Conservation (phyloP, 208 protist genomes). For the Trypanosoma melophagium region DNA sequence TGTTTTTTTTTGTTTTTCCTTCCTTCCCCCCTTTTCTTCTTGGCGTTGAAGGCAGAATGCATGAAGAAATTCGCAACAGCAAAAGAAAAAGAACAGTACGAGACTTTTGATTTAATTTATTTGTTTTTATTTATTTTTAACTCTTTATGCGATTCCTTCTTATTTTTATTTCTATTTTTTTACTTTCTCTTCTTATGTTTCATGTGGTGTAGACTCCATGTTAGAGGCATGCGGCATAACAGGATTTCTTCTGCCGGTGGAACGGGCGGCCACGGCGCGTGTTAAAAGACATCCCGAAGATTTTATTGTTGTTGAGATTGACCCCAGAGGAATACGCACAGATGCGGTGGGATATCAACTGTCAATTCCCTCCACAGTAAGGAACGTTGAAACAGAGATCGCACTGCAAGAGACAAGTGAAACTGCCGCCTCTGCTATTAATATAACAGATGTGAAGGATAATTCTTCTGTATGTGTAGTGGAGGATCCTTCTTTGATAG, state of each 20-base stretch:
- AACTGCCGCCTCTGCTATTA: background rate
- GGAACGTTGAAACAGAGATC: background rate
- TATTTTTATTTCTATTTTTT: slow-evolving; percentile 7
- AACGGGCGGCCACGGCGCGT: slow-evolving; percentile 2
- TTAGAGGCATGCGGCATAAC: slow-evolving; percentile 68
- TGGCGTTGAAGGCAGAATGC: no score
- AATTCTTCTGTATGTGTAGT: background rate
- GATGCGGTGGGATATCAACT: slow-evolving; percentile 30
- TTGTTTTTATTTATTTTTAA: background rate
- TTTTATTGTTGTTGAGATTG: slow-evolving; percentile 81
- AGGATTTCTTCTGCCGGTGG: slow-evolving; percentile 25
- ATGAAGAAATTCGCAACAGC: no score
- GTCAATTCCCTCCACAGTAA: slow-evolving; percentile 20
- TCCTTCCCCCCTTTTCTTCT: no score
- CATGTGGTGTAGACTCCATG: slow-evolving; percentile 28
- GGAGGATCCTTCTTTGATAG: no score
- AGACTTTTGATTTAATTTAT: background rate
- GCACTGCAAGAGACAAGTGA: background rate
- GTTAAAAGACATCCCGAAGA: slow-evolving; percentile 63
- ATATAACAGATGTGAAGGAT: background rate
- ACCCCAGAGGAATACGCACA: slow-evolving; percentile 51
- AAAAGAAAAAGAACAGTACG: background rate
- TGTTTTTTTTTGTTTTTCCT: no score
- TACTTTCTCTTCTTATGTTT: background rate
- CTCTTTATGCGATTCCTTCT: no score